These are phyloP conservation scores for Piromyces sp. DNA, from an alignment of 192 early-diverging fungal species.

Conservation along the genomic window DNA sequence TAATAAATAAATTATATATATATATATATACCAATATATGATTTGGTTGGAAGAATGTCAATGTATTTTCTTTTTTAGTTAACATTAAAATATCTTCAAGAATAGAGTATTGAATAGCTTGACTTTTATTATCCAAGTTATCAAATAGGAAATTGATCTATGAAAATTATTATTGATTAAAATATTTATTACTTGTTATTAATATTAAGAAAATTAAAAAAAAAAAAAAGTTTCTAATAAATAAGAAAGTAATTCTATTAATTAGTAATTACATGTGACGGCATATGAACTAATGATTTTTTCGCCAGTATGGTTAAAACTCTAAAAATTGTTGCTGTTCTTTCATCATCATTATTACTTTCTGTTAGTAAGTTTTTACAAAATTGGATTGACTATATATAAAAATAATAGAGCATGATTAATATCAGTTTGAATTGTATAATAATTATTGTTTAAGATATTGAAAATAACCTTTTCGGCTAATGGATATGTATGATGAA, in stretches of 20 bases:
- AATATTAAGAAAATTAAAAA: not conserved
- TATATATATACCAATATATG: not conserved
- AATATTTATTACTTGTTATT: not conserved
- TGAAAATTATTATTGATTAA: too few species aligned
- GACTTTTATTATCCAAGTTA: not conserved
- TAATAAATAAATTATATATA: too few species aligned
- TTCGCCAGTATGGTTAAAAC: not conserved
- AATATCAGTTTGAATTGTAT: too few species aligned
- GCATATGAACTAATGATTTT: not conserved
- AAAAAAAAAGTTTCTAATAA: not conserved
- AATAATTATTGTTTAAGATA: too few species aligned
- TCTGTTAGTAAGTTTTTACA: not conserved
- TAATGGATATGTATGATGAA: not conserved
- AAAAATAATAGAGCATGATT: too few species aligned
- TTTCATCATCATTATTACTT: not conserved
- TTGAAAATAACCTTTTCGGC: not conserved
- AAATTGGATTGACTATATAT: not conserved
- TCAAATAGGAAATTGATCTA: not conserved
- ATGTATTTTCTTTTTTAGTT: not conserved
- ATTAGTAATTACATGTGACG: not conserved
- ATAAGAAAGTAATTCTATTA: not conserved
- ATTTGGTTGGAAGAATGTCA: not conserved
- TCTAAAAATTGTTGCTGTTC: not conserved
- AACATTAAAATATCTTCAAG: not conserved
- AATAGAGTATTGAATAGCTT: not conserved